Evolutionary conservation across 176 grass and related monocot species (phyloP).

Genomic region (Musa beccarii): DNA sequence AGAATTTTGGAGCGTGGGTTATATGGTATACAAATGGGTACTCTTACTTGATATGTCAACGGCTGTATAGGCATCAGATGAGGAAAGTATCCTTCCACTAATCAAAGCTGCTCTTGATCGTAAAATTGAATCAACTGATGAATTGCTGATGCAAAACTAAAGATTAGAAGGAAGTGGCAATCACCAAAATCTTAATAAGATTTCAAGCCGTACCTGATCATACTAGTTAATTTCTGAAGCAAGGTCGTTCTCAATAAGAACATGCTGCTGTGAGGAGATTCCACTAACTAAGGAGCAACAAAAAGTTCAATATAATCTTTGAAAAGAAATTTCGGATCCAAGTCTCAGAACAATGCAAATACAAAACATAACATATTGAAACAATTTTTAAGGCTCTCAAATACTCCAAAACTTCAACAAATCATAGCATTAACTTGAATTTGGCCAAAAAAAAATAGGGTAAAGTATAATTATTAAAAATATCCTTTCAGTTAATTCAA

Average conservation of each 20-base stretch:
- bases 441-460: too few relatives aligned
- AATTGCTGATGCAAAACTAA: slow-evolving; percentile 40
- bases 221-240: slow-evolving; percentile 65
- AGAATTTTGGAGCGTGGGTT: neutral
- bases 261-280: slow-evolving; percentile 64
- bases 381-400: too few relatives aligned
- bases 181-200: neutral
- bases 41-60: slow-evolving; percentile 58
- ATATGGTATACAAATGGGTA: slow-evolving; percentile 4
- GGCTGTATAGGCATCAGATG: slow-evolving; percentile 39
- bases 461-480: neutral
- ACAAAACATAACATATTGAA: too few relatives aligned
- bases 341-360: too few relatives aligned
- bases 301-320: slow-evolving; percentile 8
- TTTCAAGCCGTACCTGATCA: slow-evolving; percentile 45
- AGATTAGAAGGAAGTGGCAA: neutral
- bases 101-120: slow-evolving; percentile 71
- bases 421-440: neutral
- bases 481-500: neutral
- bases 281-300: slow-evolving; percentile 43
- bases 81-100: slow-evolving; percentile 82
- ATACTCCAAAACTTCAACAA: neutral
- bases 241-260: slow-evolving; percentile 63
- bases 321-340: too few relatives aligned
- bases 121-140: slow-evolving; percentile 59